Evolutionary conservation across 495 filamentous ascomycete genomes (phyloP).

Genomic region (Penicillium macrosclerotiorum): DNA sequence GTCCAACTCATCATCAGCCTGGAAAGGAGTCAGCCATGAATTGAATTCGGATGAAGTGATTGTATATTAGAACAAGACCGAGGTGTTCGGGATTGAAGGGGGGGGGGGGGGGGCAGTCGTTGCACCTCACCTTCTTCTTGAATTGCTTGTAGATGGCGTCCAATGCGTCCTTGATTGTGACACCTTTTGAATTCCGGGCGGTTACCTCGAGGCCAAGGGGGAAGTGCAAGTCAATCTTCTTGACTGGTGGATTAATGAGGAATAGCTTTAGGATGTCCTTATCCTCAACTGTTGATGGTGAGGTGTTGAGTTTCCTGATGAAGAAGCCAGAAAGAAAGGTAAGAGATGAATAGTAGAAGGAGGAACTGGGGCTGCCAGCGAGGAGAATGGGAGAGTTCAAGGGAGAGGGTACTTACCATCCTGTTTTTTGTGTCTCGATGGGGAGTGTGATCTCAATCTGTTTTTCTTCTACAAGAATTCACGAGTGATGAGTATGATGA

Average conservation of each 20-base stretch:
- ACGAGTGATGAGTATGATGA: conserved; percentile 24
- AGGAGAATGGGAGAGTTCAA: not conserved
- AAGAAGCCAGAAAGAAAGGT: conserved; percentile 6
- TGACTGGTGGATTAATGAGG: conserved; percentile 77
- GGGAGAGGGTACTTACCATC: conserved; percentile 63
- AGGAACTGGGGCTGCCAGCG: not conserved
- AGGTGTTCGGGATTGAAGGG: conserved; percentile 9
- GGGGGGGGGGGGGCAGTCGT: conserved; percentile 13
- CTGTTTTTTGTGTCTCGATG: conserved; percentile 83
- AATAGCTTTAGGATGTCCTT: conserved; percentile 77
- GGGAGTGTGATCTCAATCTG: conserved; percentile 73
- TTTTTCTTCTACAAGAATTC: conserved; percentile 64
- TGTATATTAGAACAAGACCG: not conserved
- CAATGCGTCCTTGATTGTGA: conserved; percentile 92
- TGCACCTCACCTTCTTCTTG: conserved; percentile 97
- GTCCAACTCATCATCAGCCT: conserved; percentile 87
- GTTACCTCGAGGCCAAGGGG: conserved; percentile 83
- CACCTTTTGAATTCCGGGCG: conserved; percentile 84
- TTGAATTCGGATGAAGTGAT: not conserved
- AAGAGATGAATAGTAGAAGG: not conserved
- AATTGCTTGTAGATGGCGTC: conserved; percentile 92
- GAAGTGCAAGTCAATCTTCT: conserved; percentile 91
- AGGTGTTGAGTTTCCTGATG: conserved; percentile 85
- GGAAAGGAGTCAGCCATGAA: conserved; percentile 5
- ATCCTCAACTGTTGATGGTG: conserved; percentile 71